Conservation (phyloP, 2,329 filamentous ascomycete genomes). For the Hirsutella thompsonii region DNA sequence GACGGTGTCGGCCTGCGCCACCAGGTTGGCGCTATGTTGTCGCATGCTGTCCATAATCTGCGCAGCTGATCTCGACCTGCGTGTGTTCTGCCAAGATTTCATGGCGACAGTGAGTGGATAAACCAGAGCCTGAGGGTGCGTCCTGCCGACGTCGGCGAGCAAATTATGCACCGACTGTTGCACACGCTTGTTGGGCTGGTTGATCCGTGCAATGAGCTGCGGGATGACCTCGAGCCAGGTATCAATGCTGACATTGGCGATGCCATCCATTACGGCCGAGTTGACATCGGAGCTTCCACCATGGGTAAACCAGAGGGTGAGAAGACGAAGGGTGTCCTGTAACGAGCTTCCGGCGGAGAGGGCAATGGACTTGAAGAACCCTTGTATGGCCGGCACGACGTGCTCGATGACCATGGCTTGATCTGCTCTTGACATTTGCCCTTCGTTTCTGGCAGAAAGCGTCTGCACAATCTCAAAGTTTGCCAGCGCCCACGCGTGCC, state of each 20-base stretch:
- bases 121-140: conserved; percentile 90
- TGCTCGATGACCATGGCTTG: conserved; percentile 66
- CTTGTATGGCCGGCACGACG: conserved; percentile 85
- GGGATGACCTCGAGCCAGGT: conserved; percentile 98
- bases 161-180: conserved; percentile 86
- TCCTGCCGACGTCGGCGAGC: conserved; percentile 81
- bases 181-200: conserved; percentile 82
- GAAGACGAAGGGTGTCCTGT: conserved; percentile 82
- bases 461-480: conserved; percentile 97
- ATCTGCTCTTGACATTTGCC: conserved; percentile 31
- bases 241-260: conserved; percentile 84
- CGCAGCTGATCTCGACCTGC: conserved; percentile 74
- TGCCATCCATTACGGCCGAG: conserved; percentile 76
- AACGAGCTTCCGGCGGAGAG: conserved; percentile 84
- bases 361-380: conserved; percentile 96
- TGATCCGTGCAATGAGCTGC: conserved; percentile 93
- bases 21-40: conserved; percentile 80
- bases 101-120: conserved; percentile 96
- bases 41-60: conserved; percentile 98
- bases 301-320: conserved; percentile 94
- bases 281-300: conserved; percentile 84
- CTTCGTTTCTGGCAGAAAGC: conserved; percentile 53
- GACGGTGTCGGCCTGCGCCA: conserved; percentile 89
- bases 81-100: conserved; percentile 75
- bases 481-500: conserved; percentile 95